Evolutionary conservation across 1,139 yeast genomes (phyloP).

Genomic region (Blastobotrys aristatus): DNA sequence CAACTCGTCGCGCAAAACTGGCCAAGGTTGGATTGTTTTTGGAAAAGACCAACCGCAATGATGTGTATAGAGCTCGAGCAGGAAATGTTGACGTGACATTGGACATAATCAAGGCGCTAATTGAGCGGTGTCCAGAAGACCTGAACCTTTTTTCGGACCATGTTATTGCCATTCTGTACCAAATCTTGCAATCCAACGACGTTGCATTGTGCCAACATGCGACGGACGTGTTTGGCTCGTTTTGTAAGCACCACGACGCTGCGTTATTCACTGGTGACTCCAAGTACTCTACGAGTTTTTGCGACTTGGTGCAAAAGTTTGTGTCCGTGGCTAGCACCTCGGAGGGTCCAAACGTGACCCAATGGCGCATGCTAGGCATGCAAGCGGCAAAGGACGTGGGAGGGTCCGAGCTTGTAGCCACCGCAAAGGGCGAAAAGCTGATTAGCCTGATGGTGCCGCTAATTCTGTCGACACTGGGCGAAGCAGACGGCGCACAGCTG

Average conservation of each 20-base stretch:
- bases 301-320: slow-evolving; percentile 34
- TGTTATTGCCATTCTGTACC: slow-evolving; percentile 38
- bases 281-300: slow-evolving; percentile 50
- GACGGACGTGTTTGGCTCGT: slow-evolving; percentile 42
- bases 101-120: slow-evolving; percentile 62
- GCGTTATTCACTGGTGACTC: slow-evolving; percentile 70
- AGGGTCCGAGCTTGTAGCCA: slow-evolving; percentile 41
- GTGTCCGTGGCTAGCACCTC: slow-evolving; percentile 19
- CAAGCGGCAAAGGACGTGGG: slow-evolving; percentile 44
- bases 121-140: slow-evolving; percentile 74
- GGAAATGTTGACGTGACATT: slow-evolving; percentile 85
- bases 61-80: slow-evolving; percentile 54
- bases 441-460: slow-evolving; percentile 42
- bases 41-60: slow-evolving; percentile 57
- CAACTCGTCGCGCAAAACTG: slow-evolving; percentile 80
- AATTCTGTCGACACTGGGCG: slow-evolving; percentile 31
- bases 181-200: slow-evolving; percentile 48
- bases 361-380: slow-evolving; percentile 48
- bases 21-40: slow-evolving; percentile 78
- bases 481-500: slow-evolving; percentile 11
- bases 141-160: slow-evolving; percentile 70
- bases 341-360: slow-evolving; percentile 38
- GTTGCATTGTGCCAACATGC: slow-evolving; percentile 52
- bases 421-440: slow-evolving; percentile 39
- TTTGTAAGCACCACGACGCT: slow-evolving; percentile 62